A percentile compares a stretch with the other conserved stretches of the same genome.
Conservation (phyloP, 2,329 filamentous ascomycete genomes). For the Ophiocordyceps camponoti-saundersi region DNA sequence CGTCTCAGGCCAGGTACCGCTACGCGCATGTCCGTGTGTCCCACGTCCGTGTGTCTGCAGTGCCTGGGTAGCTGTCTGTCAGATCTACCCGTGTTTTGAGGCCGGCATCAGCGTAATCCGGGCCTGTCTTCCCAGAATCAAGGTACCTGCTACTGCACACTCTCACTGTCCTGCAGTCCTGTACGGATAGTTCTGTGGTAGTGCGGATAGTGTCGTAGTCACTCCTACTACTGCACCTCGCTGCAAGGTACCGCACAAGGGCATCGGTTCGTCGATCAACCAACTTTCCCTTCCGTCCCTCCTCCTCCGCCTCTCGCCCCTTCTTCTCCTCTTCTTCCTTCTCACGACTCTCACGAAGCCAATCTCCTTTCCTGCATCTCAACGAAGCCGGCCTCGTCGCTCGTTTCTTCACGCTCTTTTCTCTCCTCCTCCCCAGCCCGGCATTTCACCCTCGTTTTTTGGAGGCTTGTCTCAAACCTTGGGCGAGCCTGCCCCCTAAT, state of each 20-base stretch:
- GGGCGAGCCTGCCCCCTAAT: slow-evolving; percentile 6
- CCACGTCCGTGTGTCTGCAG: neutral
- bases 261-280: neutral
- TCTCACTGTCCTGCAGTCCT: too few relatives aligned
- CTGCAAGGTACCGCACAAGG: neutral
- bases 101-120: neutral
- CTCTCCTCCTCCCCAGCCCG: neutral
- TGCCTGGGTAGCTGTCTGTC: neutral
- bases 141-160: too few relatives aligned
- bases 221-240: neutral
- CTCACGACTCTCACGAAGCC: too few relatives aligned
- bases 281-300: neutral
- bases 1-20: neutral
- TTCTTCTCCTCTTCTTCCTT: too few relatives aligned
- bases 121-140: neutral
- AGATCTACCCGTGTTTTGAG: neutral
- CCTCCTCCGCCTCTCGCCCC: neutral
- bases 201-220: too few relatives aligned
- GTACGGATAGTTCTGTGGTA: too few relatives aligned
- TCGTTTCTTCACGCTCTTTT: too few relatives aligned
- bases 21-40: neutral
- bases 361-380: too few relatives aligned
- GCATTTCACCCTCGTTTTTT: neutral
- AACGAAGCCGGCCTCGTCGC: too few relatives aligned
- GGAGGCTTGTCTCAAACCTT: slow-evolving; percentile 5